These are phyloP conservation scores for Apiospora saccharicola DNA, from an alignment of 2,329 filamentous ascomycete genomes.

Conservation along the genomic window DNA sequence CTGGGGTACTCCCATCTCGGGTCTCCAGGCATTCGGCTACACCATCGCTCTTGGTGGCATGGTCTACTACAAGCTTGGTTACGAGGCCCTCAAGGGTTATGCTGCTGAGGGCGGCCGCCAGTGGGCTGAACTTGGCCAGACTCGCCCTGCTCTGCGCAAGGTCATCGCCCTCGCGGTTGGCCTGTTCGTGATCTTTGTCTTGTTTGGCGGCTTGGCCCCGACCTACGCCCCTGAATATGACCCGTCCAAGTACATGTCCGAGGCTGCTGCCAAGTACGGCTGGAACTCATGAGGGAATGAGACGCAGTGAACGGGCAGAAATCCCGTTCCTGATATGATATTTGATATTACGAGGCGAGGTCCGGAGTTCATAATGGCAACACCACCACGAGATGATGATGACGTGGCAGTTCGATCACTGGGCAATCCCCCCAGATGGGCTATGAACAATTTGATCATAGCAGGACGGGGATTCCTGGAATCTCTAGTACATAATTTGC, in stretches of 20 bases:
- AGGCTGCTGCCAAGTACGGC: slow-evolving; percentile 59
- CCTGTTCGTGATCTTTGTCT: slow-evolving; percentile 70
- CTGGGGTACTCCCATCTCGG: slow-evolving; percentile 78
- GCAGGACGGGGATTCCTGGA: slow-evolving; percentile 3
- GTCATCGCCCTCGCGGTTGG: slow-evolving; percentile 72
- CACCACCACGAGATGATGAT: slow-evolving; percentile 18
- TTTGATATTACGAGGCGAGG: slow-evolving; percentile 22
- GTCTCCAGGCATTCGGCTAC: slow-evolving; percentile 85
- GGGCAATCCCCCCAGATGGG: background rate
- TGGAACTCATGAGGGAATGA: slow-evolving; percentile 36
- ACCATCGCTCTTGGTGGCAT: slow-evolving; percentile 80
- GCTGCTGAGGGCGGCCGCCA: slow-evolving; percentile 74
- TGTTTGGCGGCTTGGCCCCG: slow-evolving; percentile 74
- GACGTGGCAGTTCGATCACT: slow-evolving; percentile 20
- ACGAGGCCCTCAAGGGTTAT: slow-evolving; percentile 84
- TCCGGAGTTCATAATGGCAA: slow-evolving; percentile 22
- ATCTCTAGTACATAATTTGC: slow-evolving; percentile 23
- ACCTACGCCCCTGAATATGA: slow-evolving; percentile 64
- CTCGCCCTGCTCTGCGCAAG: slow-evolving; percentile 80
- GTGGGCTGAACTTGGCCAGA: slow-evolving; percentile 86
- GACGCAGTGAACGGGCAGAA: background rate
- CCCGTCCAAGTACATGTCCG: slow-evolving; percentile 55
- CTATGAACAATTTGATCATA: slow-evolving; percentile 6
- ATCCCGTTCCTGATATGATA: background rate
- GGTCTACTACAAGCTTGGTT: slow-evolving; percentile 86